A percentile compares a stretch with the other conserved stretches of the same genome.
phyloP scores from a whole-genome alignment of 2,329 filamentous ascomycete genomes.

The Ophiostoma piceae region DNA sequence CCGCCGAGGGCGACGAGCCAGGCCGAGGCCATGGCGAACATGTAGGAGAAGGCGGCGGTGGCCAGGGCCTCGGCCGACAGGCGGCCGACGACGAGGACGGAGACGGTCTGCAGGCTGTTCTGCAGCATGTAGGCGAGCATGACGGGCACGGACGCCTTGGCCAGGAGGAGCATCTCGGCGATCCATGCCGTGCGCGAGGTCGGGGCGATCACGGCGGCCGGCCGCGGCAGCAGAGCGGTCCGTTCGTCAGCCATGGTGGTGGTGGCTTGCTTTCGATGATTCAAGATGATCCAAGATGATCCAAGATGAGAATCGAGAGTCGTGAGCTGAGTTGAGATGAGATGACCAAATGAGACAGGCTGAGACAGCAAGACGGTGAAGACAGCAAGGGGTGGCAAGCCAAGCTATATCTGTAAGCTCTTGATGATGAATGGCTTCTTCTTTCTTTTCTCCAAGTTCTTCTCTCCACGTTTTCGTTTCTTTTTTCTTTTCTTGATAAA shows the following conservation, averaged over 20 bases:
- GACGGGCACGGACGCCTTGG: conserved; percentile 67
- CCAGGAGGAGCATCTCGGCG: conserved; percentile 60
- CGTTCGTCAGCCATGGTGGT: conserved; percentile 22
- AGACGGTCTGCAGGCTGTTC: conserved; percentile 77
- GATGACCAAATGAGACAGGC: not conserved
- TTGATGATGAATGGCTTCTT: not conserved
- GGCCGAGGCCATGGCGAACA: conserved; percentile 86
- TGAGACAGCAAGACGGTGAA: not conserved
- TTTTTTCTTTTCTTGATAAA: not conserved
- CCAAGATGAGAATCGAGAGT: too few species aligned
- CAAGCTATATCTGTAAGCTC: not conserved
- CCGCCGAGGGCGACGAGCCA: conserved; percentile 84
- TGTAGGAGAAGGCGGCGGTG: conserved; percentile 80
- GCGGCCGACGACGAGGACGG: conserved; percentile 74
- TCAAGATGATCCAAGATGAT: too few species aligned
- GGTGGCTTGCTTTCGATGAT: not conserved
- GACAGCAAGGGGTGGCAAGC: conserved; percentile 4
- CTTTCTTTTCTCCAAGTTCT: not conserved
- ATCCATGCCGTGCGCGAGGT: conserved; percentile 35
- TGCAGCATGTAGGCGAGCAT: conserved; percentile 82
- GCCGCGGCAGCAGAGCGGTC: conserved; percentile 20
- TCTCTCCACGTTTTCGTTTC: not conserved
- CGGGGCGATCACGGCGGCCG: conserved; percentile 7
- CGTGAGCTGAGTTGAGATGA: not conserved
- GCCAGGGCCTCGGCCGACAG: conserved; percentile 74